These are phyloP conservation scores for Mrakia frigida DNA, from an alignment of 768 basidiomycete genomes.

Conservation along the genomic window DNA sequence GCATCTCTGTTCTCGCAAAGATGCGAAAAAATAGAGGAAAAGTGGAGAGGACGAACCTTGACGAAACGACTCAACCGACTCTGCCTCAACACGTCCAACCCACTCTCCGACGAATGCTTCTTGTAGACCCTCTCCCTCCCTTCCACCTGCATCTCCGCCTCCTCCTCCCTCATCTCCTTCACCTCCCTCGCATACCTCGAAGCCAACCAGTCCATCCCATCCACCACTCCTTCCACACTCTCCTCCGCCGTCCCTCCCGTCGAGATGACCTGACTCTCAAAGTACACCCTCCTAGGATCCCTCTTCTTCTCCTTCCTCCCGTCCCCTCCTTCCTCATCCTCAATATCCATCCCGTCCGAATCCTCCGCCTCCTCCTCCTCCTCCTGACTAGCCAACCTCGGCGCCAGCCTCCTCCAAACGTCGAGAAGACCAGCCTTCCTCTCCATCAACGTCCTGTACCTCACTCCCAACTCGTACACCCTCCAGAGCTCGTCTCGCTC, in stretches of 20 bases:
- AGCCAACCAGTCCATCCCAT: conserved; percentile 82
- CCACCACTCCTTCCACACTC: conserved; percentile 81
- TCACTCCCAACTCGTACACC: conserved; percentile 81
- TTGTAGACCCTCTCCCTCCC: conserved; percentile 37
- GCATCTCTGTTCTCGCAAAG: background rate
- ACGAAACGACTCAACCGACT: conserved; percentile 28
- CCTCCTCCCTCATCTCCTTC: conserved; percentile 56
- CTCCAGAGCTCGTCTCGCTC: conserved; percentile 79
- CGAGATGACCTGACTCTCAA: conserved; percentile 61
- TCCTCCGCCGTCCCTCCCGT: conserved; percentile 52
- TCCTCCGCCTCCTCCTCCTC: conserved; percentile 24
- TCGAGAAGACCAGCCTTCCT: conserved; percentile 59
- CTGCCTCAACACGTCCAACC: conserved; percentile 24
- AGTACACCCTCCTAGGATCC: conserved; percentile 66
- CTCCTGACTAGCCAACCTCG: background rate
- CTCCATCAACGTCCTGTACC: conserved; percentile 78
- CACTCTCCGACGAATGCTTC: conserved; percentile 16
- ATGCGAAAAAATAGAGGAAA: background rate
- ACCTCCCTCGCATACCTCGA: conserved; percentile 64
- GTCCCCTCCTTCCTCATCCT: conserved; percentile 41
- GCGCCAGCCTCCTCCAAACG: conserved; percentile 60
- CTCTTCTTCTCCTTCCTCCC: conserved; percentile 14
- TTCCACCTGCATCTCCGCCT: conserved; percentile 38
- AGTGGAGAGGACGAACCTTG: conserved; percentile 18
- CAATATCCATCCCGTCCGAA: conserved; percentile 46